Evolutionary conservation across 441 rosid species (phyloP), one percentile per base, ranked within the genome.

Genomic region (Croton laevigatus): DNA sequence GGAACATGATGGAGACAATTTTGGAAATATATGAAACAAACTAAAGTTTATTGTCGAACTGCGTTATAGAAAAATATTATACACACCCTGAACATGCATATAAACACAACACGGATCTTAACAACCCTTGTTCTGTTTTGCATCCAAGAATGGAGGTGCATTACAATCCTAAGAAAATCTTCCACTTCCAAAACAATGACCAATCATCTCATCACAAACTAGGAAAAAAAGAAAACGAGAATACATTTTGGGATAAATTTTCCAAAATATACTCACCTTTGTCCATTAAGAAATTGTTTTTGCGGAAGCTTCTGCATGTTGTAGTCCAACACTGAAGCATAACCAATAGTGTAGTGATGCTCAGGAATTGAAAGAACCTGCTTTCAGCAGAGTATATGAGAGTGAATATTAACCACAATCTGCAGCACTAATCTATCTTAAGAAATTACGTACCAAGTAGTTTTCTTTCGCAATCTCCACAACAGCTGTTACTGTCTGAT

Each of bases 381-480:
- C 20, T 67, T 66, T 55, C 72, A 69, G 71, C 8, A 40, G 40
- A 36, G 65, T 27, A 78, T n/a, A 77, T 36, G 48, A 65, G 66
- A 14, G 60, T 65, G 70, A 76, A 80, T 69, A 65, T 59, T 62
- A 68, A 57, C 63, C 65, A 65, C 66, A 38, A 40, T 75, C 36
- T 44, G 22, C 27, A 69, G 14, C 59, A 27, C 32, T 27, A 77
- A 74, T 65, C 42, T 59, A 70, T 73, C 65, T 70, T 60, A 70
- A 36, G 40, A 71, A 58, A 54, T 53, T 3, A 85, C 93, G 82
- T 85, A 78, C 99, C 98, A 95, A 74, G 86, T 95, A 93, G 78
- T 91, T 85, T 81, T 93, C 99, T 82, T 95, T 95, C 79, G 88
- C 97, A 75, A 95, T 87, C 89, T 95, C 99, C 66, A 95, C 94